Evolutionary conservation across 495 filamentous ascomycete genomes (phyloP).

Genomic region (Rusavskia elegans): DNA sequence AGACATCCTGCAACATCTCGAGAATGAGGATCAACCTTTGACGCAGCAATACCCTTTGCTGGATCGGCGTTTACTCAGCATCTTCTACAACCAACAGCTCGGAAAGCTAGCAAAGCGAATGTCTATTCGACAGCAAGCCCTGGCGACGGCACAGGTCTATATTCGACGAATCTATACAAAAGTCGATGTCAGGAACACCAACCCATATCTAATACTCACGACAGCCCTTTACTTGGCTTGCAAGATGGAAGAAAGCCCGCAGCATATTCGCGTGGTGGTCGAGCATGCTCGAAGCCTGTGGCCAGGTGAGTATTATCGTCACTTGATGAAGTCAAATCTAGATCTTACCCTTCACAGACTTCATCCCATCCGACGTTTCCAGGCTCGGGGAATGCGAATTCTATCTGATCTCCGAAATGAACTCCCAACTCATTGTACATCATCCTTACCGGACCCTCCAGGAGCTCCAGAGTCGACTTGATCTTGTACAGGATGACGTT

Average conservation of each 20-base stretch:
- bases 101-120: conserved; percentile 66
- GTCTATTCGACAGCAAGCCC: conserved; percentile 68
- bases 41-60: conserved; percentile 71
- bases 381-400: conserved; percentile 96
- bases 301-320: conserved; percentile 39
- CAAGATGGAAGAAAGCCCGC: conserved; percentile 97
- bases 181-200: conserved; percentile 82
- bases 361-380: conserved; percentile 64
- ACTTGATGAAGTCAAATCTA: background rate
- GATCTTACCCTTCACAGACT: conserved; percentile 34
- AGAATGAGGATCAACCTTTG: conserved; percentile 51
- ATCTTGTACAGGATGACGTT: conserved; percentile 60
- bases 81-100: conserved; percentile 83
- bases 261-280: conserved; percentile 82
- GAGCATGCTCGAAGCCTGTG: conserved; percentile 75
- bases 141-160: conserved; percentile 92
- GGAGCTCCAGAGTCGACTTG: conserved; percentile 48
- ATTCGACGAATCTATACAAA: conserved; percentile 85
- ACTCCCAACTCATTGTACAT: conserved; percentile 84
- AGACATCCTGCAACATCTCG: conserved; percentile 53
- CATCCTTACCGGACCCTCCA: conserved; percentile 89
- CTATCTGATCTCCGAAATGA: conserved; percentile 86
- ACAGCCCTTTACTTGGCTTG: conserved; percentile 91
- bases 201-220: conserved; percentile 79
- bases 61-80: conserved; percentile 65